phyloP scores from a whole-genome alignment of 257 asterid species.

The Ilex aquifolium region DNA sequence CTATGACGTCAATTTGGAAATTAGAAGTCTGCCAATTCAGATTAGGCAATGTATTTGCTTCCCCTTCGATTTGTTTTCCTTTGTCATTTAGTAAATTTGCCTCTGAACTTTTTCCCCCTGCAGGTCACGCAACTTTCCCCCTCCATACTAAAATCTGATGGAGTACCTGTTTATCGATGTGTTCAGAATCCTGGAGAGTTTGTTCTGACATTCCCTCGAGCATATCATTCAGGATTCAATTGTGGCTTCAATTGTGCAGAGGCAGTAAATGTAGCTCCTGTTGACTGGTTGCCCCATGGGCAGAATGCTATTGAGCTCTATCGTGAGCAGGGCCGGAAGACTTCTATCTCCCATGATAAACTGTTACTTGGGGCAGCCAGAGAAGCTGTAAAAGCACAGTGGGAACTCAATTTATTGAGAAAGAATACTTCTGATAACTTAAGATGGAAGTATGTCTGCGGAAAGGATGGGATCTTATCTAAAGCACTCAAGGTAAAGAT shows the following conservation, averaged over 20 bases:
- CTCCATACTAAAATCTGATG: conserved; percentile 67
- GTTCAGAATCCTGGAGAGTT: conserved; percentile 93
- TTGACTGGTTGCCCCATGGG: conserved; percentile 98
- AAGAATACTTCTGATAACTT: conserved; percentile 60
- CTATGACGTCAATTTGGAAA: too few relatives aligned
- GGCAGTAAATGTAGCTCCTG: conserved; percentile 99
- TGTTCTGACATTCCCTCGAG: conserved; percentile 95
- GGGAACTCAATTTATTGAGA: conserved; percentile 85
- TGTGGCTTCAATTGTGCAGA: conserved; percentile 97
- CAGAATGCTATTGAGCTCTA: conserved; percentile 93
- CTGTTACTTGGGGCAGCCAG: conserved; percentile 95
- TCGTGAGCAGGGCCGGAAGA: conserved; percentile 69
- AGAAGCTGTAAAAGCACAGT: conserved; percentile 92
- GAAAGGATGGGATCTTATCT: conserved; percentile 80
- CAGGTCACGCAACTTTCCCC: conserved; percentile 98
- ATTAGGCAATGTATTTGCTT: not conserved
- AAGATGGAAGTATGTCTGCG: conserved; percentile 91
- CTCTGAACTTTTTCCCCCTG: conserved; percentile 10
- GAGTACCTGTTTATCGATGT: conserved; percentile 91
- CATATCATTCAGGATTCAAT: conserved; percentile 98
- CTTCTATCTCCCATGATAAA: conserved; percentile 93
- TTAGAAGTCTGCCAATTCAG: not conserved
- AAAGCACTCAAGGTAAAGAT: conserved; percentile 68
- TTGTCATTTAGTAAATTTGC: not conserved
- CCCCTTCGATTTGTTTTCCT: not conserved